Evolutionary conservation across 2,329 filamentous ascomycete genomes (phyloP), one percentile per base, ranked within the genome.

Genomic region (Tolypocladium tropicale): DNA sequence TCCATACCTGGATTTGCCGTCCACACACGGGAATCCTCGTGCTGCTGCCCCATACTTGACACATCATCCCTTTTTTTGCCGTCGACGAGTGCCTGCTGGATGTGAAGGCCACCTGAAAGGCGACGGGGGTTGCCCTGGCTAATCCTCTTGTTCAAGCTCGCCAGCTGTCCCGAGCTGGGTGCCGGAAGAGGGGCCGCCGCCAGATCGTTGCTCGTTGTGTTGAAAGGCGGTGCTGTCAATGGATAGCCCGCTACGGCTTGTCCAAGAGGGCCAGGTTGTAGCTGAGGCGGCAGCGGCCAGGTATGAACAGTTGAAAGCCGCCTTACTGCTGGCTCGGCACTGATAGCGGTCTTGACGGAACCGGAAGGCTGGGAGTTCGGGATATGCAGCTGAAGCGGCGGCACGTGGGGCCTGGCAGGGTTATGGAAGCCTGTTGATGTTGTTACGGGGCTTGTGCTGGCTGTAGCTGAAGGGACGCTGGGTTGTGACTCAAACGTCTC

Each of bases 251-350:
- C 72, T 16, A 58, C 61, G 25, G 62, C 59, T 21, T 54, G 52
- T 39, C 55, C 70, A 12, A 57, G 53, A 21, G 62, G 58, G 21
- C 63, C 59, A 53, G 59, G 55, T 25, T 67, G 64, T 16, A 63
- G 55, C 21, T 63, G 56, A 16, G 67, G 65, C 23, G 61, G 65
- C 21, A 68, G 70, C 28, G 79, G 78, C 79, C 79, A 82, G 10
- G 78, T 80, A 59, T 67, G 68, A 14, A 65, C 62, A 55, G 70
- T 73, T 21, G 70, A 71, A 32, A 70, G 51, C 21, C 68, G 65
- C 58, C 63, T 68, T 37, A 55, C 56, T 56, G 58, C 60, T 34
- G 65, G 55, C 53, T 60, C 65, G 6, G 53, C 41, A n/a, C 54
- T 58, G 28, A 55, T 53, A n/a, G 53, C 53, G 36, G 57, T 11